Evolutionary conservation across 371 early-diverging fungal genomes (phyloP).

Genomic region (Choanephora cucurbitarum): DNA sequence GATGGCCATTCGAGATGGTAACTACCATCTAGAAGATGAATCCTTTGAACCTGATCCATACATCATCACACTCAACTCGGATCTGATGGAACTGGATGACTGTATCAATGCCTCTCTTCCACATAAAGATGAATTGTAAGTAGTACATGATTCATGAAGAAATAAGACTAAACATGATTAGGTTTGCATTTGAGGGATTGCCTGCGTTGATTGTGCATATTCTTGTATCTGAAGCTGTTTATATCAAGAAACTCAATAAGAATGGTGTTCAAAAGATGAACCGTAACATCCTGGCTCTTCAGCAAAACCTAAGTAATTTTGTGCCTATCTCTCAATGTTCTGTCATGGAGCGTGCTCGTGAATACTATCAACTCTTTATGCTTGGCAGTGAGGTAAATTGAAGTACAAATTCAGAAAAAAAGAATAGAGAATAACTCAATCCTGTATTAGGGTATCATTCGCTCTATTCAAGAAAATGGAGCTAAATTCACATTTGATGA

Average conservation of each 20-base stretch:
- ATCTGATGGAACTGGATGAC: slow-evolving; percentile 77
- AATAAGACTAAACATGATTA: slow-evolving; percentile 16
- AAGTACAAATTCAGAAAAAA: too few species aligned
- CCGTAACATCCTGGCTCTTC: slow-evolving; percentile 81
- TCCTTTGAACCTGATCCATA: slow-evolving; percentile 87
- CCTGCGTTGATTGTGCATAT: slow-evolving; percentile 74
- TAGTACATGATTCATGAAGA: not conserved
- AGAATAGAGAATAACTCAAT: too few species aligned
- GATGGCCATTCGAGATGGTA: slow-evolving; percentile 88
- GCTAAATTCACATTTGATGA: slow-evolving; percentile 54
- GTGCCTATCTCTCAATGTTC: slow-evolving; percentile 66
- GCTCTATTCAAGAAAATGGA: slow-evolving; percentile 44
- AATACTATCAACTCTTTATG: slow-evolving; percentile 75
- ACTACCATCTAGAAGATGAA: slow-evolving; percentile 73
- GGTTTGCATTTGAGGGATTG: slow-evolving; percentile 84
- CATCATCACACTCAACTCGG: slow-evolving; percentile 76
- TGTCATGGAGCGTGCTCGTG: slow-evolving; percentile 66
- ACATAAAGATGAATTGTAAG: slow-evolving; percentile 61
- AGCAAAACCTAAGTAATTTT: slow-evolving; percentile 87
- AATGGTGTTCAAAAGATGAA: slow-evolving; percentile 80
- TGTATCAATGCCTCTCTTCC: slow-evolving; percentile 68
- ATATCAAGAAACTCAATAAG: slow-evolving; percentile 73
- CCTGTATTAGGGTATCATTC: slow-evolving; percentile 37
- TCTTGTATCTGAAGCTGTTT: slow-evolving; percentile 68
- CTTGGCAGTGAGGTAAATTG: slow-evolving; percentile 58